phyloP scores from a whole-genome alignment of 176 grass and related monocot genomes.

The Carex scoparia region DNA sequence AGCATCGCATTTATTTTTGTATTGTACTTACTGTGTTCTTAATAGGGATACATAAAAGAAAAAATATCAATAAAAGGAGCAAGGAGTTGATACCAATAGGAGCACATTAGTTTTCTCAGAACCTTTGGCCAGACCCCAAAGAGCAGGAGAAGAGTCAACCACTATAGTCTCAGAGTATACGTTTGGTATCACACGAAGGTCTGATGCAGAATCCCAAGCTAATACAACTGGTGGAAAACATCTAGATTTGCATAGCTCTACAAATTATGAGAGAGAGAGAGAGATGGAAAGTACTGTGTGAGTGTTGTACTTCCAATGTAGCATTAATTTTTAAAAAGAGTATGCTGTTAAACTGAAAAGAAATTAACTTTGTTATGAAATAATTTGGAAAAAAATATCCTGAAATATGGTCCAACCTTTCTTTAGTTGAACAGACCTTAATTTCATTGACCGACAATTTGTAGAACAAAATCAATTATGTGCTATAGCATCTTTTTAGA shows the following conservation, averaged over 20 bases:
- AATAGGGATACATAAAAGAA: not conserved
- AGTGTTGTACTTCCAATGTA: not conserved
- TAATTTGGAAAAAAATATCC: not conserved
- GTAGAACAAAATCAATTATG: not conserved
- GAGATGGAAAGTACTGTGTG: not conserved
- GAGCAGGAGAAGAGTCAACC: conserved; percentile 82
- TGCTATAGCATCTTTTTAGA: not conserved
- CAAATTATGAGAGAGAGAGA: not conserved
- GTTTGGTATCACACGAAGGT: conserved; percentile 76
- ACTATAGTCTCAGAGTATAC: conserved; percentile 70
- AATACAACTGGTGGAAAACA: conserved; percentile 91
- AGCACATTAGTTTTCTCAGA: conserved; percentile 62
- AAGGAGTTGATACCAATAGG: conserved; percentile 54
- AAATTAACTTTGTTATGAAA: not conserved
- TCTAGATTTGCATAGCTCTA: conserved; percentile 84
- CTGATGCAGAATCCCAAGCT: conserved; percentile 82
- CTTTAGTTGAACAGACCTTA: not conserved
- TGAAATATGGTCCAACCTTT: not conserved
- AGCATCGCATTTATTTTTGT: not conserved
- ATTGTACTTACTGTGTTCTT: not conserved
- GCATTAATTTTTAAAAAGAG: not conserved
- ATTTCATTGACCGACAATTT: not conserved
- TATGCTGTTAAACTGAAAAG: not conserved
- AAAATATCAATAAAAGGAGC: not conserved
- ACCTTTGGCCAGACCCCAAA: conserved; percentile 60